Percentiles rank a stretch among this genome's conserved stretches.
phyloP scores from a whole-genome alignment of 192 early-diverging fungal species.

The Podila horticola region DNA sequence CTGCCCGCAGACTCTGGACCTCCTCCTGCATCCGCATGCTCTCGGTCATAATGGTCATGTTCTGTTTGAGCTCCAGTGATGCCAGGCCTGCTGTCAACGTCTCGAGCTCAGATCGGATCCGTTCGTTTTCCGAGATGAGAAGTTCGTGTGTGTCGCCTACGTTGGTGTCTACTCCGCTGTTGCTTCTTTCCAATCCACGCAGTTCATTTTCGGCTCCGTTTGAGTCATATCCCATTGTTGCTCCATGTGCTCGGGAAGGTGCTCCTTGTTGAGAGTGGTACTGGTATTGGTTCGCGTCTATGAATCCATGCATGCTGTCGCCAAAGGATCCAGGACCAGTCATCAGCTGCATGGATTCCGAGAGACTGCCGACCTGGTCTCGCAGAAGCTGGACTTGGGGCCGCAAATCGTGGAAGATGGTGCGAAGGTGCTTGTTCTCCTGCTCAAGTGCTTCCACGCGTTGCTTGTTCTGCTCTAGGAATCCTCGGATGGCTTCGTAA shows the following conservation, averaged over 20 bases:
- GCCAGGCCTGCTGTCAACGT: slow-evolving; percentile 63
- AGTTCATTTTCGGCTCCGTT: slow-evolving; percentile 19
- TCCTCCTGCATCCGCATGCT: slow-evolving; percentile 74
- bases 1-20: slow-evolving; percentile 68
- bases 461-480: slow-evolving; percentile 56
- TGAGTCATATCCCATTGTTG: slow-evolving; percentile 18
- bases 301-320: slow-evolving; percentile 14
- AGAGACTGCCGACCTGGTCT: slow-evolving; percentile 34
- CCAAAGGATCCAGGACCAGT: slow-evolving; percentile 13
- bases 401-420: slow-evolving; percentile 41
- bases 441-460: slow-evolving; percentile 52
- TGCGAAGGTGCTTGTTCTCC: slow-evolving; percentile 59
- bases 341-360: slow-evolving; percentile 44
- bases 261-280: slow-evolving; percentile 3
- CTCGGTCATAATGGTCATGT: slow-evolving; percentile 75
- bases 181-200: slow-evolving; percentile 20
- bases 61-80: slow-evolving; percentile 73
- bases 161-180: slow-evolving; percentile 31
- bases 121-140: slow-evolving; percentile 62
- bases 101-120: slow-evolving; percentile 64
- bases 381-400: slow-evolving; percentile 39
- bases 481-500: slow-evolving; percentile 70
- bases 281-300: slow-evolving; percentile 17
- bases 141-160: slow-evolving; percentile 48
- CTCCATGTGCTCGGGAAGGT: slow-evolving; percentile 4